These are phyloP conservation scores for Osmanthus fragrans DNA, from an alignment of 257 asterid species.

Conservation along the genomic window DNA sequence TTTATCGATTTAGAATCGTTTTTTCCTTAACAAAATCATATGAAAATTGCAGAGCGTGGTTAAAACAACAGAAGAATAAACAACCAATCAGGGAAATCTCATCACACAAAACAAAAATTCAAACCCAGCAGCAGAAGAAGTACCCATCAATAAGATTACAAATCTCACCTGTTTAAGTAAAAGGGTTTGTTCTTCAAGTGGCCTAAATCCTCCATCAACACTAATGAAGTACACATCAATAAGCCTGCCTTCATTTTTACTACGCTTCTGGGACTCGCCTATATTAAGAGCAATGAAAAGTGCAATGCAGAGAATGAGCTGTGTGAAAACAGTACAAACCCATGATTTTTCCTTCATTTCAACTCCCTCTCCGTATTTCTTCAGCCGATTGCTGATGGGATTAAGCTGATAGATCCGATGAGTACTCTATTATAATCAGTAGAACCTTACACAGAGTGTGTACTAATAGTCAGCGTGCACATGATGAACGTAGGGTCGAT, in stretches of 20 bases:
- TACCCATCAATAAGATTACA: conserved; percentile 6
- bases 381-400: neutral
- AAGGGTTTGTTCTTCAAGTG: conserved; percentile 45
- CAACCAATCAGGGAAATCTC: neutral
- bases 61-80: neutral
- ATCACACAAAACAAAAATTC: neutral
- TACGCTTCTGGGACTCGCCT: conserved; percentile 40
- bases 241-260: conserved; percentile 11
- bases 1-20: neutral
- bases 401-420: neutral
- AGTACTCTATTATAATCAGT: neutral
- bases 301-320: conserved; percentile 52
- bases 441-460: neutral
- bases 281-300: conserved; percentile 45
- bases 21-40: neutral
- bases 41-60: neutral
- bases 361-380: neutral
- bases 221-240: conserved; percentile 44
- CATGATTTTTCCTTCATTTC: conserved; percentile 52
- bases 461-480: neutral
- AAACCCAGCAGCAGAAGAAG: neutral
- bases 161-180: conserved; percentile 58
- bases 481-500: neutral
- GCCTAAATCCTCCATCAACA: conserved; percentile 53
- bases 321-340: conserved; percentile 57